Percentiles rank a stretch among this genome's conserved stretches.
These are phyloP conservation scores for Sanghuangporus weigelae DNA, from an alignment of 1,284 basidiomycete species.

Conservation along the genomic window DNA sequence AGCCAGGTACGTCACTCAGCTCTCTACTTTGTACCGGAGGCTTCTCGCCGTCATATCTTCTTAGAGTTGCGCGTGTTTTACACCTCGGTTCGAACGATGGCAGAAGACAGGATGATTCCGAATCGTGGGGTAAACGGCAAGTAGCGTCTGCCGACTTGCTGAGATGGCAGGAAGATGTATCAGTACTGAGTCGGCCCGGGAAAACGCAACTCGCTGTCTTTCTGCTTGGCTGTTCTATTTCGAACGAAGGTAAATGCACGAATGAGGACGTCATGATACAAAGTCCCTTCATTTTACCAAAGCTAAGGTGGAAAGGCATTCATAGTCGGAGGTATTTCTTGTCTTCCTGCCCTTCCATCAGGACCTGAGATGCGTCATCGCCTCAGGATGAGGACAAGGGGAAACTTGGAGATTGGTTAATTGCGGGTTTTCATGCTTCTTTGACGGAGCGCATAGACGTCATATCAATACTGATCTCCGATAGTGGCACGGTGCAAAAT, in stretches of 20 bases:
- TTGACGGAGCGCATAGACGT: background rate
- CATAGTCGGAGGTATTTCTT: background rate
- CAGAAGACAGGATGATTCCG: no score
- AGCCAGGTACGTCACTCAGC: no score
- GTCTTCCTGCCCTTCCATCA: background rate
- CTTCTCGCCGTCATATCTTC: no score
- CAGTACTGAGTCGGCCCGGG: background rate
- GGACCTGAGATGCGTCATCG: background rate
- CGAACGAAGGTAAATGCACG: background rate
- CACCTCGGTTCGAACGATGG: no score
- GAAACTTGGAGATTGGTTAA: background rate
- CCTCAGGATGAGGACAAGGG: background rate
- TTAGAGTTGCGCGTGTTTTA: no score
- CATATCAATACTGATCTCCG: background rate
- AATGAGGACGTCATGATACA: background rate
- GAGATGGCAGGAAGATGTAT: background rate
- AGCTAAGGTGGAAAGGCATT: background rate
- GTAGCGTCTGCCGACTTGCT: background rate
- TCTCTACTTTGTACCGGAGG: no score
- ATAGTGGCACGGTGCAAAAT: background rate
- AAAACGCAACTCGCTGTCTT: background rate
- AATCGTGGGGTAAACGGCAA: no score
- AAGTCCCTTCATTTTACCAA: background rate
- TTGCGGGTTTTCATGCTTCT: background rate
- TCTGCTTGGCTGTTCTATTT: background rate